Conservation (phyloP, 345 rosid genomes). For the Gossypium longicalyx region DNA sequence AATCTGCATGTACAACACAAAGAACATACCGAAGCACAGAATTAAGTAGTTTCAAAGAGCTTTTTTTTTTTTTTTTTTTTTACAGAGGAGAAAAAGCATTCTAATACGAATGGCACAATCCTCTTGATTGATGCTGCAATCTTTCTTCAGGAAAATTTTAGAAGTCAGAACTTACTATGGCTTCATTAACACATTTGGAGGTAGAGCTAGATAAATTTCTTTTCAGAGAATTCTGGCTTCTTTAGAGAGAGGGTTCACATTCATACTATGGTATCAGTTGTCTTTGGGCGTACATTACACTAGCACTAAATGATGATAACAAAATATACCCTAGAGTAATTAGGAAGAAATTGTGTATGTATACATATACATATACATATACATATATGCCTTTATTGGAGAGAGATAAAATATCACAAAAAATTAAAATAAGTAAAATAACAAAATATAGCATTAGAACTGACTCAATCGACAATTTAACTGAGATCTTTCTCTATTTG, state of each 20-base stretch:
- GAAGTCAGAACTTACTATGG: not conserved
- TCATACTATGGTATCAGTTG: not conserved
- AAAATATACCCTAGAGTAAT: not conserved
- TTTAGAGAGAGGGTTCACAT: not conserved
- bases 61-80: not conserved
- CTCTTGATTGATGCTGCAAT: not conserved
- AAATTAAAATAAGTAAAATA: not conserved
- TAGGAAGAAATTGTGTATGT: not conserved
- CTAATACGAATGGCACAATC: not conserved
- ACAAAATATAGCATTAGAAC: not conserved
- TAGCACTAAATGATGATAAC: not conserved
- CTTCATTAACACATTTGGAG: not conserved
- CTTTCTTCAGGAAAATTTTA: not conserved
- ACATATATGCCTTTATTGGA: not conserved
- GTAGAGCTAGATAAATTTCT: not conserved
- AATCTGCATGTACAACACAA: not conserved
- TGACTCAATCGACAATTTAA: not conserved
- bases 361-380: no score
- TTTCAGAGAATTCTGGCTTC: not conserved
- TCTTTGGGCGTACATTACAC: not conserved
- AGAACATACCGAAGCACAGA: not conserved
- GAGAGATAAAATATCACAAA: not conserved
- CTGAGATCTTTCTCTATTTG: not conserved
- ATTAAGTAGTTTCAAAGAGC: not conserved
- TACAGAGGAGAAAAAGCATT: not conserved